Conservation (phyloP, 345 rosid genomes). For the Ceriops zippeliana region DNA sequence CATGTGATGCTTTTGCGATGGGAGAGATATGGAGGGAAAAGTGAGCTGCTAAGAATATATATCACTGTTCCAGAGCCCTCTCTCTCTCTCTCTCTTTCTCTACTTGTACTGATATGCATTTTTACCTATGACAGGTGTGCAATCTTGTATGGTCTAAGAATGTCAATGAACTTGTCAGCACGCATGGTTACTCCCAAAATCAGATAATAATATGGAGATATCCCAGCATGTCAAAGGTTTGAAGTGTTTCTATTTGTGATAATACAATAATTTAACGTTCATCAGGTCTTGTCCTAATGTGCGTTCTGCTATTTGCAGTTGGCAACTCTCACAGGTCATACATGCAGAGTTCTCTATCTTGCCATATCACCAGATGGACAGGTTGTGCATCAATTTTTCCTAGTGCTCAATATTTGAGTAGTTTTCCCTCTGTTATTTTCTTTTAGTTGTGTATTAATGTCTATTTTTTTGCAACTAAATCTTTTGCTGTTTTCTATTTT, state of each 20-base stretch:
- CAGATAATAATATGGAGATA: conserved; percentile 98
- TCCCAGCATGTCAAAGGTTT: conserved; percentile 95
- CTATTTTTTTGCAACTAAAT: too few species aligned
- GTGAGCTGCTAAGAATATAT: too few species aligned
- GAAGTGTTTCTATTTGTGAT: background rate
- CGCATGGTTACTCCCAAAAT: conserved; percentile 98
- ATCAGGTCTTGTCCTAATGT: conserved; percentile 2
- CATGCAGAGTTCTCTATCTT: conserved; percentile 93
- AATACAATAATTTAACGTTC: background rate
- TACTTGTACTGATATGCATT: conserved; percentile 6
- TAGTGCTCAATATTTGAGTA: background rate
- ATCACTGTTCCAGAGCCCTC: too few species aligned
- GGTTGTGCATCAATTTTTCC: conserved; percentile 38
- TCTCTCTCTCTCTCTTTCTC: background rate
- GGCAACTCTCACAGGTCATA: conserved; percentile 95
- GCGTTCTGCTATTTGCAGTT: conserved; percentile 46
- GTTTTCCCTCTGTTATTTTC: background rate
- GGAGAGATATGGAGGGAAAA: too few species aligned
- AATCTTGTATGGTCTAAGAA: conserved; percentile 98
- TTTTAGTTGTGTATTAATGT: background rate
- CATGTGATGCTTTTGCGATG: too few species aligned
- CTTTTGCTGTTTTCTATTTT: background rate
- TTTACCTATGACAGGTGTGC: conserved; percentile 58
- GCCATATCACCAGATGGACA: conserved; percentile 99
- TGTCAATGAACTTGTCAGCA: conserved; percentile 96